Evolutionary conservation across 768 basidiomycete species (phyloP).

Genomic region (Russula emetica): DNA sequence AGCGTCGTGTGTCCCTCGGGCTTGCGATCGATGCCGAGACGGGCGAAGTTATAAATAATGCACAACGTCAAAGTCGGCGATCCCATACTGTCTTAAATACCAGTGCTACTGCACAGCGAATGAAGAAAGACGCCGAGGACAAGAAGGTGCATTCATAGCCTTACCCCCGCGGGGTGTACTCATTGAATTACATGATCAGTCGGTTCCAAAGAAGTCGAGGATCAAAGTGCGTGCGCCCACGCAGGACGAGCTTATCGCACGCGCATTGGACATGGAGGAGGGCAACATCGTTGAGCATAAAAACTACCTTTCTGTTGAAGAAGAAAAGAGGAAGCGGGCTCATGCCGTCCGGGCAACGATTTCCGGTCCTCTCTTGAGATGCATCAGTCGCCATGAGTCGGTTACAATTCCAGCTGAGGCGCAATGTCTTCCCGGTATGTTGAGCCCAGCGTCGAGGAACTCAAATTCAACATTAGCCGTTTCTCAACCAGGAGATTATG

Average conservation of each 20-base stretch:
- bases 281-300: slow-evolving; percentile 74
- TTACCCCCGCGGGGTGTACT: slow-evolving; percentile 21
- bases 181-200: slow-evolving; percentile 29
- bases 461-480: not conserved
- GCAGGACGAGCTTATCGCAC: slow-evolving; percentile 79
- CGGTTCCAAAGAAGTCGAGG: slow-evolving; percentile 57
- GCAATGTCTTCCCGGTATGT: slow-evolving; percentile 35
- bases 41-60: slow-evolving; percentile 48
- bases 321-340: slow-evolving; percentile 72
- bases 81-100: slow-evolving; percentile 69
- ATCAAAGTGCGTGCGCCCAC: slow-evolving; percentile 51
- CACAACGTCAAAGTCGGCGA: slow-evolving; percentile 55
- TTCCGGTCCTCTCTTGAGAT: slow-evolving; percentile 65
- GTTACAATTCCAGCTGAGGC: slow-evolving; percentile 40
- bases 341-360: slow-evolving; percentile 56
- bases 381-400: slow-evolving; percentile 64
- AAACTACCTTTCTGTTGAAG: slow-evolving; percentile 75
- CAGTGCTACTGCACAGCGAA: slow-evolving; percentile 57
- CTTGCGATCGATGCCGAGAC: slow-evolving; percentile 56
- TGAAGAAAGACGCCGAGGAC: slow-evolving; percentile 58
- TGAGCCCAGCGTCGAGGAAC: not conserved
- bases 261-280: slow-evolving; percentile 83
- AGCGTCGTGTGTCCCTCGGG: slow-evolving; percentile 53
- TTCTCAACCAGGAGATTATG: not conserved
- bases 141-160: slow-evolving; percentile 46